Conservation (phyloP, 2,329 filamentous ascomycete genomes). For the Paecilomyces dactylethromorphus region DNA sequence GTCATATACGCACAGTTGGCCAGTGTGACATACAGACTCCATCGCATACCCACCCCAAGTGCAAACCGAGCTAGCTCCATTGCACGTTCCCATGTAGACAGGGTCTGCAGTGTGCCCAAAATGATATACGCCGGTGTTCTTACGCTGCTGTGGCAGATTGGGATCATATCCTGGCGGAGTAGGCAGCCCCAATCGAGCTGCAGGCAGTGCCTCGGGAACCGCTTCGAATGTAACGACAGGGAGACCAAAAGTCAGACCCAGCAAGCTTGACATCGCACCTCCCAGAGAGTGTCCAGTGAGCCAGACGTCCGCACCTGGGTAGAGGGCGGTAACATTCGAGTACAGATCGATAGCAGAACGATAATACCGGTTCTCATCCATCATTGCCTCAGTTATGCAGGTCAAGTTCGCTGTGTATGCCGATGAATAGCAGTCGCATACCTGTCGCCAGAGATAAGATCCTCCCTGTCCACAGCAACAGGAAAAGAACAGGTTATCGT, state of each 20-base stretch:
- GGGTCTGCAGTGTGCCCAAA: slow-evolving; percentile 96
- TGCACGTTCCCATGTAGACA: slow-evolving; percentile 89
- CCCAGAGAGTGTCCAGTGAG: slow-evolving; percentile 87
- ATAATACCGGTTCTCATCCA: slow-evolving; percentile 85
- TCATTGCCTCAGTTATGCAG: slow-evolving; percentile 69
- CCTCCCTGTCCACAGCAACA: slow-evolving; percentile 96
- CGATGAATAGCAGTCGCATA: slow-evolving; percentile 84
- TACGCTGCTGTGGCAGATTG: slow-evolving; percentile 61
- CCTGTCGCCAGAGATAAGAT: slow-evolving; percentile 81
- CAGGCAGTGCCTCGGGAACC: slow-evolving; percentile 82
- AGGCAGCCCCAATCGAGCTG: slow-evolving; percentile 75
- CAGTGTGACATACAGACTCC: slow-evolving; percentile 87
- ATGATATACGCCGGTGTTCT: slow-evolving; percentile 74
- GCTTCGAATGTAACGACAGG: slow-evolving; percentile 92
- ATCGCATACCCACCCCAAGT: slow-evolving; percentile 90
- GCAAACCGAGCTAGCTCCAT: slow-evolving; percentile 80
- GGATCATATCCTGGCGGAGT: slow-evolving; percentile 72
- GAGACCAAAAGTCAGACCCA: slow-evolving; percentile 84
- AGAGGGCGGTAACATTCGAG: slow-evolving; percentile 82
- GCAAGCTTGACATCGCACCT: slow-evolving; percentile 77
- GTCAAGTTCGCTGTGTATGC: slow-evolving; percentile 91
- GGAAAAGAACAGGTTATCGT: slow-evolving; percentile 96
- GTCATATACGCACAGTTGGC: slow-evolving; percentile 82
- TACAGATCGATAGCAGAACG: slow-evolving; percentile 83
- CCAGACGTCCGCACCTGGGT: slow-evolving; percentile 81